Base-by-base conservation (phyloP, 306 rosid species). In the Carpinus viminea region DNA sequence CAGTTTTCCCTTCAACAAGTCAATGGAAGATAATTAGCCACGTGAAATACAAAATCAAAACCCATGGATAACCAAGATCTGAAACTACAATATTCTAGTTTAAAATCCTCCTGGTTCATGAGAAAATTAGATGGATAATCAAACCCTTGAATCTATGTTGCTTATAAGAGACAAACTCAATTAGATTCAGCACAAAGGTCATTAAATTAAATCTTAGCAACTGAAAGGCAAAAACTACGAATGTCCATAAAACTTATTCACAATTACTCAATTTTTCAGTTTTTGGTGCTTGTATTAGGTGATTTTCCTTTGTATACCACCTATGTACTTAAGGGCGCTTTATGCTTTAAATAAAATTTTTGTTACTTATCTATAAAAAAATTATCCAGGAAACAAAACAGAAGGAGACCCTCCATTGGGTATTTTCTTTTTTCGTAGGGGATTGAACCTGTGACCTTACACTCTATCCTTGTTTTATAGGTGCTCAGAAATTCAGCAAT, bases 1-100 rank as follows among this genome's bases (percentile, higher is more conserved):
- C 82, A 90, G 62, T 85, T 83, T 81, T 88, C 93, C 87, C 99
- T 94, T 70, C 89, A 85, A 85, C 16, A 79, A 54, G 45, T 18
- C 31, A 81, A 57, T 7, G 4, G 53, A 68, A 83, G 38, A 47
- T 45, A 51, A 75, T 76, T 52, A 79, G 77, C 70, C 1, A 46
- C 50, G 48, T 21, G 55, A 4, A 75, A 21, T 26, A 38, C 51
- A 51, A 43, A 69, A 51, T 47, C 36, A 8, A 53, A 8, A 34
- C 11, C 13, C 7, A 74, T 28, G 12, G 50, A 10, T 1, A 48
- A 26, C 36, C 17, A 68, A 70, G 21, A 75, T 34, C 61, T 45
- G n/a, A 16, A 74, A 46, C 8, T 0, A 41, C 50, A 69, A 31
- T 41, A 45, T 46, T 46, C 65, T 43, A 65, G 47, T 18, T 9